These are phyloP conservation scores for Ulmus americana DNA, from an alignment of 331 rosid genomes.

Conservation along the genomic window DNA sequence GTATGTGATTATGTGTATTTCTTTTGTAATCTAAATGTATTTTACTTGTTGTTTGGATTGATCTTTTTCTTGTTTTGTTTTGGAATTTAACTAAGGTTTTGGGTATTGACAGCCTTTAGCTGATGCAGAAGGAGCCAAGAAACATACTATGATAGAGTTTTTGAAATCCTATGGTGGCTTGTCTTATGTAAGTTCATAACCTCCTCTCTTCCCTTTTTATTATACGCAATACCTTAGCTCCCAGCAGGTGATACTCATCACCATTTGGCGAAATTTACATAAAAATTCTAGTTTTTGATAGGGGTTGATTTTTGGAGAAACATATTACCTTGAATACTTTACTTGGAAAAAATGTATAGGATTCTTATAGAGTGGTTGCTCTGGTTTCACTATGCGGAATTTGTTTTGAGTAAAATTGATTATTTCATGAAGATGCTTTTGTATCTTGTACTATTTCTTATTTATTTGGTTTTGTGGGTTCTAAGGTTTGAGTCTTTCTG, in stretches of 20 bases:
- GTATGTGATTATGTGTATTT: not conserved
- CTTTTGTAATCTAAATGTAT: not conserved
- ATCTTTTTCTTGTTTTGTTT: not conserved
- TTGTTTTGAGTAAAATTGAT: not conserved
- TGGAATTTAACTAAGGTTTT: conserved; percentile 6
- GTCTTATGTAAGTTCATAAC: conserved; percentile 62
- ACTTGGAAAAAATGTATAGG: not conserved
- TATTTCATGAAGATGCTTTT: not conserved
- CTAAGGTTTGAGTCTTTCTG: conserved; percentile 21
- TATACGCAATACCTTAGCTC: too few species aligned
- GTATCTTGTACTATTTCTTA: not conserved
- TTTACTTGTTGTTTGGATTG: not conserved
- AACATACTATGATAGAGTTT: conserved; percentile 53
- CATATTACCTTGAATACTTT: too few species aligned
- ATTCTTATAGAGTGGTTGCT: not conserved
- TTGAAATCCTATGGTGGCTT: conserved; percentile 71
- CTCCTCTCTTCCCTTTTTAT: not conserved
- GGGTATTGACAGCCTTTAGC: conserved; percentile 72
- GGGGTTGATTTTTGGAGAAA: too few species aligned
- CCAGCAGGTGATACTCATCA: too few species aligned
- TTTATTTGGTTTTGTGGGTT: not conserved
- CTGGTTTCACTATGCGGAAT: not conserved
- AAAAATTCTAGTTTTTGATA: too few species aligned
- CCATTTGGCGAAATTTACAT: too few species aligned
- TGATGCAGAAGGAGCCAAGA: conserved; percentile 94